Conservation (phyloP, 169 alveolate genomes). For the Amoebophrya sp. region DNA sequence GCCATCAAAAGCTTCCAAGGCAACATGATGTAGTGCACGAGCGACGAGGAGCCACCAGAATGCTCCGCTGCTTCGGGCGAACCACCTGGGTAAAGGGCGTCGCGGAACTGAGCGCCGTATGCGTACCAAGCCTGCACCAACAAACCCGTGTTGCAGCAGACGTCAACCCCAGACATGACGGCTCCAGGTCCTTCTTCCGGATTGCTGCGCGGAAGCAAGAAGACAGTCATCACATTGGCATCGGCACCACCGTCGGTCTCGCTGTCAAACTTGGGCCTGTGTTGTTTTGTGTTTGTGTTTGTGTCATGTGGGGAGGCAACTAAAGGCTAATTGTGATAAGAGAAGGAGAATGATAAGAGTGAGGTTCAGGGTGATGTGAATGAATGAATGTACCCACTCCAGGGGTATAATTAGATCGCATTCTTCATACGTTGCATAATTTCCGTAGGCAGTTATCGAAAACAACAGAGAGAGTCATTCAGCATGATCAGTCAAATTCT, state of each 20-base stretch:
- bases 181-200: not conserved
- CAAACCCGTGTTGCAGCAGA: not conserved
- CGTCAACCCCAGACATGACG: not conserved
- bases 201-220: not conserved
- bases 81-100: not conserved
- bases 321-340: too few species aligned
- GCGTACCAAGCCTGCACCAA: not conserved
- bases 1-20: not conserved
- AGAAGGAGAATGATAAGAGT: too few species aligned
- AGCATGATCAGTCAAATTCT: too few species aligned
- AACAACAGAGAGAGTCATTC: too few species aligned
- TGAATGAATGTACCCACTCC: too few species aligned
- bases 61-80: not conserved
- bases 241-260: not conserved
- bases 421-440: too few species aligned
- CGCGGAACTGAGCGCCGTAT: not conserved
- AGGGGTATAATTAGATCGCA: too few species aligned
- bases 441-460: too few species aligned
- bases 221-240: conserved; percentile 9
- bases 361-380: too few species aligned
- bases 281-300: too few species aligned
- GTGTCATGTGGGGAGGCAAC: too few species aligned
- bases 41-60: not conserved
- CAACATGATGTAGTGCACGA: not conserved
- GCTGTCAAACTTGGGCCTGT: not conserved